phyloP scores from a whole-genome alignment of 257 asterid species.

The Solanum tarijense region DNA sequence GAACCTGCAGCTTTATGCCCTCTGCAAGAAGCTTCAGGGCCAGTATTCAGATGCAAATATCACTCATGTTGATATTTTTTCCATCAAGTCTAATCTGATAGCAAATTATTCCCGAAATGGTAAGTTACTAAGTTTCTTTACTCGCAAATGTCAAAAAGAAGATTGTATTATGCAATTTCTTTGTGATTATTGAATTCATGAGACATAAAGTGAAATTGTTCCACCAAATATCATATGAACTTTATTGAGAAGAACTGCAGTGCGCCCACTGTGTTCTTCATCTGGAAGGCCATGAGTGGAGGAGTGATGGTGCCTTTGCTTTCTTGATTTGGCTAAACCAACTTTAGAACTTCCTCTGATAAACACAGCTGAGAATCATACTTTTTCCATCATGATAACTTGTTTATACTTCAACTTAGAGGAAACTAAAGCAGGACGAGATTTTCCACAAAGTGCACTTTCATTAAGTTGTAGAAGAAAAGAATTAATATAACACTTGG shows the following conservation, averaged over 20 bases:
- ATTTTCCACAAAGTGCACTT: background rate
- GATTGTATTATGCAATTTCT: background rate
- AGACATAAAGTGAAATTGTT: background rate
- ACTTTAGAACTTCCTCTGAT: background rate
- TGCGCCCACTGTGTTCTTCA: background rate
- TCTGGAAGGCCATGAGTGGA: background rate
- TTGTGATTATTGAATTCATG: background rate
- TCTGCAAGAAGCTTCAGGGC: slow-evolving; percentile 62
- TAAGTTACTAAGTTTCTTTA: slow-evolving; percentile 12
- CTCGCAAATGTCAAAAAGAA: background rate
- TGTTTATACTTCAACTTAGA: background rate
- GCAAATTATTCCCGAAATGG: slow-evolving; percentile 73
- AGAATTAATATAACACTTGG: background rate
- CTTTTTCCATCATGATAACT: background rate
- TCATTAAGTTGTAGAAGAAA: background rate
- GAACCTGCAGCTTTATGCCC: slow-evolving; percentile 72
- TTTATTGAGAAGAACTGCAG: background rate
- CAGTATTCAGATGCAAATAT: slow-evolving; percentile 62
- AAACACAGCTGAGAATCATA: background rate
- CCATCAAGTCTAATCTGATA: slow-evolving; percentile 75
- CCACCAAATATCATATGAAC: background rate
- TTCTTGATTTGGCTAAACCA: background rate
- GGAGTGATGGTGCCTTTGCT: background rate
- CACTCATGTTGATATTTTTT: slow-evolving; percentile 57
- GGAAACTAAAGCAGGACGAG: background rate